Percentiles rank a stretch among this genome's conserved stretches.
Evolutionary conservation across 176 grass and related monocot species (phyloP).

Genomic region (Puccinellia tenuiflora): DNA sequence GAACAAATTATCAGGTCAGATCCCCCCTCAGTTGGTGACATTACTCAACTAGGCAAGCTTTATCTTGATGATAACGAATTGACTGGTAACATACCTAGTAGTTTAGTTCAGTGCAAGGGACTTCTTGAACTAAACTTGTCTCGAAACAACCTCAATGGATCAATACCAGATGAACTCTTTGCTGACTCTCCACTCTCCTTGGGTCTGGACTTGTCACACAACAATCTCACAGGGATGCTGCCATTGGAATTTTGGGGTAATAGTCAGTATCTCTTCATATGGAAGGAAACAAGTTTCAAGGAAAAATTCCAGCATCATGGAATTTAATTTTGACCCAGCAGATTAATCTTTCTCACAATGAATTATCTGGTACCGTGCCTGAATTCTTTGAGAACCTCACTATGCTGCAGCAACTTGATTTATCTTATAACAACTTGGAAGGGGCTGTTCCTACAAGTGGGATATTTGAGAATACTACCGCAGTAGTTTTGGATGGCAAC

Average conservation of each 20-base stretch:
- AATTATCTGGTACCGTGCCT: not conserved
- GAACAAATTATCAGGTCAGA: conserved; percentile 48
- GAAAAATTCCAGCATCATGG: not conserved
- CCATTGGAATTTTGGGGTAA: not conserved
- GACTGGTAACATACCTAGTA: conserved; percentile 32
- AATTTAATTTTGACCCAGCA: too few species aligned
- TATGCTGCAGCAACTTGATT: not conserved
- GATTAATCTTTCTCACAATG: conserved; percentile 3
- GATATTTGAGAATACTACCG: too few species aligned
- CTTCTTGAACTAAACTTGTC: conserved; percentile 37
- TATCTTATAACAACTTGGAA: conserved; percentile 18
- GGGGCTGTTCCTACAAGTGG: not conserved
- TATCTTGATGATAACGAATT: conserved; percentile 34
- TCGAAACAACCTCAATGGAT: conserved; percentile 3
- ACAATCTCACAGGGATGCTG: not conserved
- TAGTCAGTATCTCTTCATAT: not conserved
- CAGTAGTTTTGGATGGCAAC: too few species aligned
- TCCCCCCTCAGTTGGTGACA: conserved; percentile 39
- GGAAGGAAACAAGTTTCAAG: conserved; percentile 1
- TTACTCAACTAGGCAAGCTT: conserved; percentile 30
- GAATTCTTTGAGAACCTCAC: not conserved
- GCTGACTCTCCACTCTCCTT: not conserved
- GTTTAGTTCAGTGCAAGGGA: conserved; percentile 24
- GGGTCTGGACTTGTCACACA: not conserved
- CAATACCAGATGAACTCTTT: not conserved